phyloP scores from a whole-genome alignment of 768 basidiomycete species.

The Myochromella boudieri region DNA sequence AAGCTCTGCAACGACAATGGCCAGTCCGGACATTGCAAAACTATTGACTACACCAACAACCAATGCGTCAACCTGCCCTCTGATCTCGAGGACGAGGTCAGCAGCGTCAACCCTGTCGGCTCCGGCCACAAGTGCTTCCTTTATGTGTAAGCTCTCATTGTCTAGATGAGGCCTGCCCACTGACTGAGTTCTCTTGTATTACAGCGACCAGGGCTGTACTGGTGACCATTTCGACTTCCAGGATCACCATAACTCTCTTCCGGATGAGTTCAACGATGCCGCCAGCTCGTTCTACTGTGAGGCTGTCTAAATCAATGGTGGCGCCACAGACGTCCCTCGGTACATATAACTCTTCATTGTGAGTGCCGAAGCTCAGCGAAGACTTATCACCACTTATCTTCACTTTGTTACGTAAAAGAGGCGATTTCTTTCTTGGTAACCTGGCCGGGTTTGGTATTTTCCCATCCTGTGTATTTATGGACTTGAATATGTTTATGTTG shows the following conservation, averaged over 20 bases:
- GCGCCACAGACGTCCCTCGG: too few species aligned
- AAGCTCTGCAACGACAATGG: conserved; percentile 9
- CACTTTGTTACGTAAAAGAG: too few species aligned
- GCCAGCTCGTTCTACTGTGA: conserved; percentile 16
- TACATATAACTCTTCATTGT: too few species aligned
- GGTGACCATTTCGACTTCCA: conserved; percentile 11
- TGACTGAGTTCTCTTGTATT: neutral
- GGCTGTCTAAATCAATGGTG: neutral
- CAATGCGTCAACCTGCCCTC: conserved; percentile 9
- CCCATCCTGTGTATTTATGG: too few species aligned
- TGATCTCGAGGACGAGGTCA: conserved; percentile 9
- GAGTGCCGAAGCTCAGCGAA: too few species aligned
- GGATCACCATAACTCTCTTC: conserved; percentile 14
- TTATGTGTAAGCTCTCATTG: conserved; percentile 1
- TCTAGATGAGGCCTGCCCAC: neutral
- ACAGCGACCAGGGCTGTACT: conserved; percentile 7
- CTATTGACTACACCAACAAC: conserved; percentile 11
- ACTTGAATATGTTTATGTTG: too few species aligned
- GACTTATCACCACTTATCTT: too few species aligned
- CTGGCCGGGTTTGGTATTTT: too few species aligned
- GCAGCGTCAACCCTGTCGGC: conserved; percentile 9
- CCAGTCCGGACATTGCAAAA: conserved; percentile 9
- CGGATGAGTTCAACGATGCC: conserved; percentile 7
- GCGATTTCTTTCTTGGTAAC: too few species aligned
- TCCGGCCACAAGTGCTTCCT: conserved; percentile 11